Evolutionary conservation across 306 rosid species (phyloP), one percentile per base, ranked within the genome.

Genomic region (Rosa lucieae): DNA sequence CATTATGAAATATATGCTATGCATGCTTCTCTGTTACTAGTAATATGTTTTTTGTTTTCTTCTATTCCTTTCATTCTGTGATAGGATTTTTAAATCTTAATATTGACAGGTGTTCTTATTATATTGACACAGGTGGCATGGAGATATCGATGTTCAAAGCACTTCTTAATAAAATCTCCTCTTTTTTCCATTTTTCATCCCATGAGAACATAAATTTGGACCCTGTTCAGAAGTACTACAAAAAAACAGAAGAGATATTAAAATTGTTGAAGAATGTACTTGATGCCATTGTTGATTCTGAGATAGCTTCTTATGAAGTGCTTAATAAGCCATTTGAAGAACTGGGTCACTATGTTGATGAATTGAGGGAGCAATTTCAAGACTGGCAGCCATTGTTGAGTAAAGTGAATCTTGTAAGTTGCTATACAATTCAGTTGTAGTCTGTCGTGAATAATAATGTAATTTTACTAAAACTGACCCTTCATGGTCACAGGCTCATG

Each of bases 371-470:
- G 79, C 93, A 89, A 73, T 82, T 91, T 71, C 92, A 88, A 87
- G 91, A 80, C 77, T 90, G 91, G 97, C 96, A 90, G 68, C 92
- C 87, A 20, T 84, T 96, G 77, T 96, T 89, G 10, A 96, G 98
- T 90, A 96, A 91, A 93, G 83, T 90, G 67, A 91, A 89, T 81
- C 91, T 96, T 85, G 99, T 96, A 91, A 93, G 99, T 93, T 58
- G 26, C 77, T n/a, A 47, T 67, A 61, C 63, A 72, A 58, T 46
- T 49, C 40, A 55, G 58, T 73, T 51, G 63, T 73, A 70, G 52
- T 67, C 67, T 78, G 56, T 79, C 43, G 67, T 52, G 61, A 9
- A 61, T 48, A 12, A 8, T 47, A 53, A 61, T 48, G 52, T 65
- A 68, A 65, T 74, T 68, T 48, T 47, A 52, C 48, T n/a, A 7